Conservation (phyloP, 257 asterid genomes). For the Haberlea rhodopensis region DNA sequence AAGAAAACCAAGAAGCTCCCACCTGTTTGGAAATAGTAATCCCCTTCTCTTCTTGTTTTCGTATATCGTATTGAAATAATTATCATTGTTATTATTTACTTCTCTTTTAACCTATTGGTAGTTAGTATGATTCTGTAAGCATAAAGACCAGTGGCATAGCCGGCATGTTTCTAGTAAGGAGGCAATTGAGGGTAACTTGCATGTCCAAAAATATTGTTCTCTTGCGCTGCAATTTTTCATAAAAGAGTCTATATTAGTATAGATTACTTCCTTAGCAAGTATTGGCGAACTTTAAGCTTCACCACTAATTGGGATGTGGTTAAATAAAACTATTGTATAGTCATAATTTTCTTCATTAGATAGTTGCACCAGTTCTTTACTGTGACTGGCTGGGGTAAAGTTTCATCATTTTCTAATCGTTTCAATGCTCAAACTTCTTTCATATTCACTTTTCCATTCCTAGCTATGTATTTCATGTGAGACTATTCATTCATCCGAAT, state of each 20-base stretch:
- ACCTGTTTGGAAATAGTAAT: constrained; percentile 74
- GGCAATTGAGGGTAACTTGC: too few species aligned
- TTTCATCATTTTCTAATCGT: neutral
- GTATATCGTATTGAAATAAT: neutral
- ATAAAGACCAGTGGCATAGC: neutral
- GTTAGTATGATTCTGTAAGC: neutral
- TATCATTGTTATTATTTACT: neutral
- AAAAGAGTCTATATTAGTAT: neutral
- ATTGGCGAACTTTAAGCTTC: neutral
- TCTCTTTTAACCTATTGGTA: neutral
- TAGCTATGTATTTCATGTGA: neutral
- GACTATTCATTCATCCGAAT: too few species aligned
- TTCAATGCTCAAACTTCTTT: neutral
- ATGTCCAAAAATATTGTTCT: neutral
- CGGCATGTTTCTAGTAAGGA: neutral
- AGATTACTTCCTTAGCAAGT: neutral
- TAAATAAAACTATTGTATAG: neutral
- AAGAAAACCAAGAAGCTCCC: constrained; percentile 75
- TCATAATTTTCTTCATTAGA: too few species aligned
- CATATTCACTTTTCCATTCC: neutral
- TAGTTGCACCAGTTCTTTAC: neutral
- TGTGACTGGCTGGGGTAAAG: neutral
- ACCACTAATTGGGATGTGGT: neutral
- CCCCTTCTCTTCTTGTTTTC: constrained; percentile 11
- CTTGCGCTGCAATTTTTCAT: neutral